Base-by-base conservation (phyloP, 2,329 filamentous ascomycete species). In the Aspergillus fijiensis region DNA sequence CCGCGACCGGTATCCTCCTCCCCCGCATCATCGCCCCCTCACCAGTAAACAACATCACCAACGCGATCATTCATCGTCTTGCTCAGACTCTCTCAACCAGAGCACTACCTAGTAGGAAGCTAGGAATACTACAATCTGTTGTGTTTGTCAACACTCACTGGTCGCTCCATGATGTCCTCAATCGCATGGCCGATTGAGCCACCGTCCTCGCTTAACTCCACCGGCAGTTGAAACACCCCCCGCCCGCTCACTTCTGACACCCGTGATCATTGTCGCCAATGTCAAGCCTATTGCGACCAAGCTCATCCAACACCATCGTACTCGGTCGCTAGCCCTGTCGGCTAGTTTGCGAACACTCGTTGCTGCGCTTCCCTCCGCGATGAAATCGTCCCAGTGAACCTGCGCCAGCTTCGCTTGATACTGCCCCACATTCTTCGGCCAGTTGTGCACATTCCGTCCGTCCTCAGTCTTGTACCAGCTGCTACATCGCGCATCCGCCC, bases 401-500 rank as follows among this genome's bases (percentile, higher is more conserved):
- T 61, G 63, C 0, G 70, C 65, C 19, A 76, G 51, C 12, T 66
- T 62, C 27, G 27, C 27, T 29, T 29, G 27, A 29, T 29, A 29
- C 27, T 29, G 78, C 0, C 86, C 67, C 5, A 83, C 85, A 0
- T 79, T 84, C 0, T 81, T 77, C 4, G 71, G 75, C 77, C 83
- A 86, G 65, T 86, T 86, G 60, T 86, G 85, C 5, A 82, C 85
- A 63, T 86, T 84, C 45, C 77, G 63, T 0, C 84, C 84, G 0
- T 80, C 77, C 0, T 77, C 76, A 23, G 79, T 82, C 73, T 85
- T 86, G 67, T 86, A 86, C 84, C 84, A 86, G 50, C 74, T 79
- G 19, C 76, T 76, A 64, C 84, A 86, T 25, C 78, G 80, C 0
- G 81, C 80, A 61, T 85, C 82, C 3, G 82, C 82, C 64, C 86